Conservation (phyloP, 1,284 basidiomycete genomes). For the Leccinum subspadiceum region DNA sequence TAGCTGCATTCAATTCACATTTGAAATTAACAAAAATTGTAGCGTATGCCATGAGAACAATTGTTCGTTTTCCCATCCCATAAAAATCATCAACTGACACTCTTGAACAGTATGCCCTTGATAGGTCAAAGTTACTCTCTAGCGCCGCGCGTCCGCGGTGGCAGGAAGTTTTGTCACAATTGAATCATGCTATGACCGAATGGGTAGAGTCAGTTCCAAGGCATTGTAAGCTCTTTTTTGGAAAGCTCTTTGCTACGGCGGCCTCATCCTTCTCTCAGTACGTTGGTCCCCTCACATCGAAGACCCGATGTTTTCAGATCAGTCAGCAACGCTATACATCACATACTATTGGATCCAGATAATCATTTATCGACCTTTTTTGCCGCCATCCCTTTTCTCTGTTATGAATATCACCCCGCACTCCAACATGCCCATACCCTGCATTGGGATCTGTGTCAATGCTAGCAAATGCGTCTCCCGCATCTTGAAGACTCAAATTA, state of each 20-base stretch:
- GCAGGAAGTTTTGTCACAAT: conserved; percentile 64
- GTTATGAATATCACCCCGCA: conserved; percentile 25
- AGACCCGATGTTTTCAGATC: conserved; percentile 55
- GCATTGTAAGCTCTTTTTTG: conserved; percentile 49
- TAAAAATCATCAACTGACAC: conserved; percentile 7
- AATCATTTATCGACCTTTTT: conserved; percentile 76
- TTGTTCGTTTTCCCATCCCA: conserved; percentile 43
- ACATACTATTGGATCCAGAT: conserved; percentile 73
- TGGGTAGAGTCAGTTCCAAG: conserved; percentile 74
- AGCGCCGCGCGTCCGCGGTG: conserved; percentile 51
- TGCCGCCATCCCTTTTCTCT: conserved; percentile 41
- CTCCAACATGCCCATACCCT: conserved; percentile 41
- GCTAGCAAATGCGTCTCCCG: conserved; percentile 63
- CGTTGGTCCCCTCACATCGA: conserved; percentile 64
- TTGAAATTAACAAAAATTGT: conserved; percentile 72
- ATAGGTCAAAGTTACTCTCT: conserved; percentile 56
- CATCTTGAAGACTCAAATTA: conserved; percentile 53
- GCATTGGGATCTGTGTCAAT: conserved; percentile 64
- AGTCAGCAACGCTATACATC: conserved; percentile 66
- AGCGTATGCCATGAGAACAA: conserved; percentile 66
- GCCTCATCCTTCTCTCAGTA: conserved; percentile 41
- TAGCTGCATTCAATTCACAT: conserved; percentile 65
- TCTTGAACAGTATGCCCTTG: conserved; percentile 65
- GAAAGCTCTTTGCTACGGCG: not conserved
- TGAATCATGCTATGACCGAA: conserved; percentile 68